phyloP scores from a whole-genome alignment of 345 rosid species.

The Carallia brachiata region DNA sequence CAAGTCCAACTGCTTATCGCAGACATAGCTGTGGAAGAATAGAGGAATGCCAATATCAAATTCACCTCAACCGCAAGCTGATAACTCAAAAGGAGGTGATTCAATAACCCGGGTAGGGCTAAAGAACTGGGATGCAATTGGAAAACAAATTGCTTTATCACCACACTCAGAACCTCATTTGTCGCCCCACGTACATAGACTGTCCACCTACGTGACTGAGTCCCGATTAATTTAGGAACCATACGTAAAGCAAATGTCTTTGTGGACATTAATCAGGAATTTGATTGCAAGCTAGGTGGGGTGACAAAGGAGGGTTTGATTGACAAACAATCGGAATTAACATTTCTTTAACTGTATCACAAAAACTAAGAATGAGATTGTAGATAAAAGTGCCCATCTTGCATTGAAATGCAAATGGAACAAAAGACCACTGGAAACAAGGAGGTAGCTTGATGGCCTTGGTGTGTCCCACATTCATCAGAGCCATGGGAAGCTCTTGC shows the following conservation, averaged over 20 bases:
- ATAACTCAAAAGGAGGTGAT: slow-evolving; percentile 69
- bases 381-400: too few relatives aligned
- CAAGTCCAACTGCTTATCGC: slow-evolving; percentile 67
- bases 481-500: too few relatives aligned
- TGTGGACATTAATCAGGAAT: too few relatives aligned
- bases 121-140: slow-evolving; percentile 78
- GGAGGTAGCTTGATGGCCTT: too few relatives aligned
- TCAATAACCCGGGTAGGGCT: slow-evolving; percentile 67
- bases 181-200: slow-evolving; percentile 79
- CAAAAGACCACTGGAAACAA: too few relatives aligned
- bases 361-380: too few relatives aligned
- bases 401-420: too few relatives aligned
- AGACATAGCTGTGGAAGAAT: slow-evolving; percentile 60
- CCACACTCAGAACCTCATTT: slow-evolving; percentile 66
- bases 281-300: too few relatives aligned
- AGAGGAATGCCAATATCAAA: slow-evolving; percentile 65
- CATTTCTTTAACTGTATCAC: too few relatives aligned
- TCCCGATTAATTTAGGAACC: slow-evolving; percentile 27
- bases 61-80: slow-evolving; percentile 95
- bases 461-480: too few relatives aligned
- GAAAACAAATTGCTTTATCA: slow-evolving; percentile 63
- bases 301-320: too few relatives aligned
- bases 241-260: neutral
- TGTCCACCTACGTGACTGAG: slow-evolving; percentile 79
- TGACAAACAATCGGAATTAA: too few relatives aligned